phyloP scores from a whole-genome alignment of 371 early-diverging fungal genomes.

The Saksenaea oblongispora region DNA sequence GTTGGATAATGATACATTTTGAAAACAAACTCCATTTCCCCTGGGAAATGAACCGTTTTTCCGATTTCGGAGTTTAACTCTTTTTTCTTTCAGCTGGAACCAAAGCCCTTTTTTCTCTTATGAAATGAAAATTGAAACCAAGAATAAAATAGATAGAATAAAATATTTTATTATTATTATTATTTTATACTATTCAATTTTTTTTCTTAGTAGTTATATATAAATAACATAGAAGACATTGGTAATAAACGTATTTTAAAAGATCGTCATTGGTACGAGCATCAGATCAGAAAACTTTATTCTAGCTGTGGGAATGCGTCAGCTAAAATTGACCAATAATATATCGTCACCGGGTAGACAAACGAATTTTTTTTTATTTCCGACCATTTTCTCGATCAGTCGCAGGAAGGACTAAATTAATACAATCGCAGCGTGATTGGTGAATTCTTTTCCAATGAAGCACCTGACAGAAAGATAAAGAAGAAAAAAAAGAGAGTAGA shows the following conservation, averaged over 20 bases:
- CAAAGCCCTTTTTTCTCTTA: background rate
- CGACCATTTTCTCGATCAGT: background rate
- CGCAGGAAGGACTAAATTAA: constrained; percentile 5
- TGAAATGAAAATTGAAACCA: background rate
- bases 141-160: background rate
- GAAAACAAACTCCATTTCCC: constrained; percentile 4
- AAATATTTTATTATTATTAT: background rate
- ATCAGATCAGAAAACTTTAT: background rate
- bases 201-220: background rate
- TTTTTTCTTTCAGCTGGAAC: background rate
- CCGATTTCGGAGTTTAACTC: background rate
- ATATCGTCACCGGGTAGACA: background rate
- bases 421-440: constrained; percentile 6
- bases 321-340: constrained; percentile 4
- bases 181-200: too few relatives aligned
- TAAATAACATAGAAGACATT: background rate
- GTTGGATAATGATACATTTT: background rate
- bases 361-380: background rate
- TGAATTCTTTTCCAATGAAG: constrained; percentile 1
- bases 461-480: background rate
- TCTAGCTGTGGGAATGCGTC: background rate
- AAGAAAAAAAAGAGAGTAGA: background rate
- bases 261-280: background rate
- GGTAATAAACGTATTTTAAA: background rate
- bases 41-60: constrained; percentile 6